phyloP scores from a whole-genome alignment of 2,329 filamentous ascomycete species.

The Exophiala bonariae region DNA sequence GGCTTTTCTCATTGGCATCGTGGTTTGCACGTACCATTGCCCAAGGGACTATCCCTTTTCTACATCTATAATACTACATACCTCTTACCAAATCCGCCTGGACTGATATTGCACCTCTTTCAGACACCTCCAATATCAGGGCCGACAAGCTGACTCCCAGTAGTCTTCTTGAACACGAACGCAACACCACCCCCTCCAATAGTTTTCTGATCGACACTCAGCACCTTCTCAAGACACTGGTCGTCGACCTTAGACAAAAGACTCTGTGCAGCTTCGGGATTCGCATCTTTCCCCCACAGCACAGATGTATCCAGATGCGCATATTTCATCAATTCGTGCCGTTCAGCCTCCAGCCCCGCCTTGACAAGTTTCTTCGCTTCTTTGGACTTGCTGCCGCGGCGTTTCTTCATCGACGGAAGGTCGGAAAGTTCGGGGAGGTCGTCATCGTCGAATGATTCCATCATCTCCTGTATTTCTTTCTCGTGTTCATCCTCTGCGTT shows the following conservation, averaged over 20 bases:
- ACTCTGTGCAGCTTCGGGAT: constrained; percentile 5
- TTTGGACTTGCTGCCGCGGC: not conserved
- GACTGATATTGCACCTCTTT: too few species aligned
- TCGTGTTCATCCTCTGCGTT: not conserved
- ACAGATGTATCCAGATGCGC: constrained; percentile 42
- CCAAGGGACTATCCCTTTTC: too few species aligned
- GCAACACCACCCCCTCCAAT: constrained; percentile 22
- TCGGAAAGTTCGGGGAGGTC: constrained; percentile 29
- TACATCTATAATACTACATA: too few species aligned
- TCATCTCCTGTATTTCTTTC: not conserved
- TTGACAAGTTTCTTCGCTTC: not conserved
- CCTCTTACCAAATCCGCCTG: too few species aligned
- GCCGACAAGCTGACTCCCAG: constrained; percentile 1
- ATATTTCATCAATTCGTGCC: constrained; percentile 44
- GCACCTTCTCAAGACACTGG: constrained; percentile 24
- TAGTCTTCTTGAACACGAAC: constrained; percentile 27
- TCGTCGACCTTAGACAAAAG: constrained; percentile 19
- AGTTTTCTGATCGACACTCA: constrained; percentile 18
- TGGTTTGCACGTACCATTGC: too few species aligned
- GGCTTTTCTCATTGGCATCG: too few species aligned
- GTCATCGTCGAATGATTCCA: constrained; percentile 4
- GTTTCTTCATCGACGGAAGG: not conserved
- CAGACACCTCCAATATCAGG: too few species aligned
- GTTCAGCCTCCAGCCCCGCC: constrained; percentile 35
- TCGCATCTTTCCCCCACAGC: constrained; percentile 16